Evolutionary conservation across 768 basidiomycete species (phyloP).

Genomic region (Mycena olivaceomarginata): DNA sequence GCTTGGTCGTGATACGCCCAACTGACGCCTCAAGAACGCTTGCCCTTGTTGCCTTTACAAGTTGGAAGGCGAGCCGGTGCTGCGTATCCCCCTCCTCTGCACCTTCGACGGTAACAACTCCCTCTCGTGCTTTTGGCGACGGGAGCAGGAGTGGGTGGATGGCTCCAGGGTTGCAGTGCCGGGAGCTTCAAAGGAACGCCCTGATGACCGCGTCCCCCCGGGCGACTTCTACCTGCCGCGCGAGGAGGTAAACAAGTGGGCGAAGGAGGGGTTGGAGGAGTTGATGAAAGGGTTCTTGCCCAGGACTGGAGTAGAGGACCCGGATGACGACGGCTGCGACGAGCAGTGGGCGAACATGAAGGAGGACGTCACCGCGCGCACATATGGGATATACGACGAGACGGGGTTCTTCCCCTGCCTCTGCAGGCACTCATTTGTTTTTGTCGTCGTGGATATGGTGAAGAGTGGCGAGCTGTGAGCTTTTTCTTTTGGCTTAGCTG

Average conservation of each 20-base stretch:
- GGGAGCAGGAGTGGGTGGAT: background rate
- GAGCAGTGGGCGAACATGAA: background rate
- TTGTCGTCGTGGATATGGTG: background rate
- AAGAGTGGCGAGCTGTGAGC: background rate
- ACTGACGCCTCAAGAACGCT: background rate
- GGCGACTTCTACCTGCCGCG: background rate
- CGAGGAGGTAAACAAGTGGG: background rate
- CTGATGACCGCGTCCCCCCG: background rate
- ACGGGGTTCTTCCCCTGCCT: background rate
- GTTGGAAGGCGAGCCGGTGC: background rate
- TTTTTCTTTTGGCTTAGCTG: too few relatives aligned
- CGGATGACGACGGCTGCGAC: background rate
- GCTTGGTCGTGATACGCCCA: background rate
- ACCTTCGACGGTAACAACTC: background rate
- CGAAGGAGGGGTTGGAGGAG: background rate
- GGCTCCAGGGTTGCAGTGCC: background rate
- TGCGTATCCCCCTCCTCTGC: background rate
- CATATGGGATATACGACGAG: slow-evolving; percentile 4
- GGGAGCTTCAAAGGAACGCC: background rate
- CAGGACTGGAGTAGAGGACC: background rate
- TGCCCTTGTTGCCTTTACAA: background rate
- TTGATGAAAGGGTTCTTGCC: background rate
- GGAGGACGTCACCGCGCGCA: background rate
- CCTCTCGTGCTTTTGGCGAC: background rate
- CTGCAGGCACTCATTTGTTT: background rate